These are phyloP conservation scores for Irpex sp. DNA, from an alignment of 1,284 basidiomycete genomes.

Conservation along the genomic window DNA sequence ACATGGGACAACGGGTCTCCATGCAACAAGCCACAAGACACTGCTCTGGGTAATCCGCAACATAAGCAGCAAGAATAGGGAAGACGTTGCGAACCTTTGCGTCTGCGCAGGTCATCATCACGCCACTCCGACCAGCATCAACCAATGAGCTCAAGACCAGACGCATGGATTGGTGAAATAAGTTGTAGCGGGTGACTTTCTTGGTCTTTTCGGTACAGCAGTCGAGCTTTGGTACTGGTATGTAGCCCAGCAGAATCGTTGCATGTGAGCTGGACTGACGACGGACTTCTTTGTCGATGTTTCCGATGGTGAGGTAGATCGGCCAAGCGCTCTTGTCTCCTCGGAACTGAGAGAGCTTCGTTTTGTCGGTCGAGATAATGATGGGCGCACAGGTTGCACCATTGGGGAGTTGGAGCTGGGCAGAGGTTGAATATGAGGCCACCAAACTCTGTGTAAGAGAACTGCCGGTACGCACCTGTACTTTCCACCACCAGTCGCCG, in stretches of 20 bases:
- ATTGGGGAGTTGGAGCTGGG: slow-evolving; percentile 7
- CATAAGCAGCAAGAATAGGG: slow-evolving; percentile 18
- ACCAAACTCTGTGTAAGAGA: neutral
- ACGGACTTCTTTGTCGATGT: slow-evolving; percentile 15
- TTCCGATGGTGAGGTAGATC: slow-evolving; percentile 20
- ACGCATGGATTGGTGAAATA: slow-evolving; percentile 18
- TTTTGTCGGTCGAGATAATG: slow-evolving; percentile 19
- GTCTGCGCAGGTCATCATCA: slow-evolving; percentile 16
- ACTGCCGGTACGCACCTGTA: neutral
- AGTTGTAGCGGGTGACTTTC: slow-evolving; percentile 8
- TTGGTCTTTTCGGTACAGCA: slow-evolving; percentile 5
- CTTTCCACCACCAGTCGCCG: slow-evolving; percentile 20
- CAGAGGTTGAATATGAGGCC: neutral
- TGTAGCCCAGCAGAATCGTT: slow-evolving; percentile 19
- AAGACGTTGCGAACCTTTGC: slow-evolving; percentile 5
- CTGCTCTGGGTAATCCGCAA: slow-evolving; percentile 23
- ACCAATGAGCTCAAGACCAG: slow-evolving; percentile 12
- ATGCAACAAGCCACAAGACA: slow-evolving; percentile 20
- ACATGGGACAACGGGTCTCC: slow-evolving; percentile 18
- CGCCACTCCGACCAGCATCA: slow-evolving; percentile 8
- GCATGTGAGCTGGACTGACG: slow-evolving; percentile 14
- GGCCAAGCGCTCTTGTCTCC: slow-evolving; percentile 22
- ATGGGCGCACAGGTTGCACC: slow-evolving; percentile 14
- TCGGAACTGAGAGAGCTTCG: slow-evolving; percentile 14
- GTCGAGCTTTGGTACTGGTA: slow-evolving; percentile 14